Conservation (phyloP, 768 basidiomycete genomes). For the Rhizopogon salebrosus region DNA sequence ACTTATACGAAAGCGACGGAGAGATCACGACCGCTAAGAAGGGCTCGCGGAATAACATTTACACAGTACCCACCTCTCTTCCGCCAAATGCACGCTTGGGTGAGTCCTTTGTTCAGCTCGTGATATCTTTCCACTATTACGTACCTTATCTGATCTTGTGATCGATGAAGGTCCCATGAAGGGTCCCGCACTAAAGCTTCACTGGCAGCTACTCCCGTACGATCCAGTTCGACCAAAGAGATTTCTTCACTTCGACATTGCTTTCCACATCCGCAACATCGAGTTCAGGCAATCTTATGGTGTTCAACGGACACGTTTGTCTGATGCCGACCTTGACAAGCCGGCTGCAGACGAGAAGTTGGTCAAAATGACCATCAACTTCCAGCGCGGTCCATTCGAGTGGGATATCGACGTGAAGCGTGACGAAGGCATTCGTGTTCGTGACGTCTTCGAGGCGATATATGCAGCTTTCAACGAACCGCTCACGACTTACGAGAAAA, state of each 20-base stretch:
- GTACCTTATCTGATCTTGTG: conserved; percentile 26
- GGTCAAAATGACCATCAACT: conserved; percentile 46
- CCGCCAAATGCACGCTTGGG: conserved; percentile 22
- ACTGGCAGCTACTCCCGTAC: conserved; percentile 47
- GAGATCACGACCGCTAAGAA: conserved; percentile 20
- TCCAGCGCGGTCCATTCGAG: conserved; percentile 26
- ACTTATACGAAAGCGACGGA: conserved; percentile 27
- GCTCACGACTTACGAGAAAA: conserved; percentile 41
- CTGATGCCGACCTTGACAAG: conserved; percentile 35
- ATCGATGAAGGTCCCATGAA: conserved; percentile 31
- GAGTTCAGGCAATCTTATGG: conserved; percentile 15
- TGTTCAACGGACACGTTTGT: conserved; percentile 17
- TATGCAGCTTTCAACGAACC: conserved; percentile 41
- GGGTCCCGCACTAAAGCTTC: conserved; percentile 34
- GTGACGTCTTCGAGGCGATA: conserved; percentile 59
- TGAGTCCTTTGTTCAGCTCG: conserved; percentile 7
- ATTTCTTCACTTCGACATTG: conserved; percentile 45
- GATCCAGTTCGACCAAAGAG: conserved; percentile 27
- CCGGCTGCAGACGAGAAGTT: conserved; percentile 38
- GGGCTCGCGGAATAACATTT: conserved; percentile 9
- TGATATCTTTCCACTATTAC: conserved; percentile 10
- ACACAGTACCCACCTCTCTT: conserved; percentile 15
- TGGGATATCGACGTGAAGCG: conserved; percentile 41
- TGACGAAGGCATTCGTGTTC: conserved; percentile 40
- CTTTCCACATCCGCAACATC: conserved; percentile 35